Percentiles rank a stretch among this genome's conserved stretches.
Evolutionary conservation across 805 yeast genomes (phyloP).

Genomic region (Kodamaea neixiangensis): DNA sequence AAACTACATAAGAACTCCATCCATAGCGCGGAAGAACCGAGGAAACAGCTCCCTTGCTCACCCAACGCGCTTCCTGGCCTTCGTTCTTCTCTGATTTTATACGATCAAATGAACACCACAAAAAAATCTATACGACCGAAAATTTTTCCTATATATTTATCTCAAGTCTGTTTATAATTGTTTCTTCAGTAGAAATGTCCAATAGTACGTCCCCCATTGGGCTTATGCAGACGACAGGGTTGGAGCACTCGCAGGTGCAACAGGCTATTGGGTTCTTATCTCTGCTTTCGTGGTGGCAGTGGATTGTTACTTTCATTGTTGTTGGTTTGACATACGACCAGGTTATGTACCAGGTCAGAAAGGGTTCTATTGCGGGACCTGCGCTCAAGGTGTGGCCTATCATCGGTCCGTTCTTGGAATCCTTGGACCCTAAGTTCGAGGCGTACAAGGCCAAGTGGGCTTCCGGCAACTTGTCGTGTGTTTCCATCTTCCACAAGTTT

Average conservation of each 20-base stretch:
- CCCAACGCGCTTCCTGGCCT: not conserved
- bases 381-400: constrained; percentile 86
- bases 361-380: constrained; percentile 93
- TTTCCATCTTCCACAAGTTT: constrained; percentile 95
- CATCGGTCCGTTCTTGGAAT: constrained; percentile 94
- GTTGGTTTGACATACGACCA: constrained; percentile 66
- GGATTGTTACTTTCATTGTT: constrained; percentile 48
- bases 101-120: not conserved
- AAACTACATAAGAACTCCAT: not conserved
- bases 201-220: constrained; percentile 2
- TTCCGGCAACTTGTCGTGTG: constrained; percentile 93
- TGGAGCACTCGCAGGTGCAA: constrained; percentile 11
- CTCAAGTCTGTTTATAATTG: not conserved
- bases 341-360: constrained; percentile 72
- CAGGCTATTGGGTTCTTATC: constrained; percentile 19
- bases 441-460: constrained; percentile 93
- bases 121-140: not conserved
- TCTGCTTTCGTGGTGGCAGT: constrained; percentile 54
- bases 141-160: constrained; percentile 3
- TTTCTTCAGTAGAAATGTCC: not conserved
- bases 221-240: constrained; percentile 3
- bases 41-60: too few relatives aligned
- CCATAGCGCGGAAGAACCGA: too few relatives aligned
- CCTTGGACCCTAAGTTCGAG: constrained; percentile 92
- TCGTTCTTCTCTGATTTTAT: too few relatives aligned